phyloP scores from a whole-genome alignment of 257 asterid species.

The Gentiana straminea region DNA sequence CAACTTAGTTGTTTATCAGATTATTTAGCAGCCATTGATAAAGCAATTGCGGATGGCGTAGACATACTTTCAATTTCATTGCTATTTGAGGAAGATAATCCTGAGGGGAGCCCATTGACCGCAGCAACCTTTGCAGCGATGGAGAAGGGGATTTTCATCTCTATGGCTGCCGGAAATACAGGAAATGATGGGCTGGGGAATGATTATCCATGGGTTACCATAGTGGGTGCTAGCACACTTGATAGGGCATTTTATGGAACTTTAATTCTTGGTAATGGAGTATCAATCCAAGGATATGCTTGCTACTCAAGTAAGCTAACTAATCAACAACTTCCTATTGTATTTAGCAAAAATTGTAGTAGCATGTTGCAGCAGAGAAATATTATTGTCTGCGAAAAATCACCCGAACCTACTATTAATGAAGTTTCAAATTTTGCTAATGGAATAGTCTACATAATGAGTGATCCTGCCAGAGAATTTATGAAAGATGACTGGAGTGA shows the following conservation, averaged over 20 bases:
- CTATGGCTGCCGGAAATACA: constrained; percentile 27
- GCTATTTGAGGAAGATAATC: neutral
- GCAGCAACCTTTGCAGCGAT: constrained; percentile 34
- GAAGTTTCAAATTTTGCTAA: too few species aligned
- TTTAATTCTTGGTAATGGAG: constrained; percentile 19
- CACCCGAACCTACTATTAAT: too few species aligned
- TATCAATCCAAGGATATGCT: constrained; percentile 16
- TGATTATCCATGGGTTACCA: constrained; percentile 29
- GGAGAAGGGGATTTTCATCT: constrained; percentile 29
- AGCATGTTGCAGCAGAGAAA: too few species aligned
- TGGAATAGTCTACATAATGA: neutral
- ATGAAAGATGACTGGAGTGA: neutral
- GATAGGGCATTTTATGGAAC: constrained; percentile 27
- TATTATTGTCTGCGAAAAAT: too few species aligned
- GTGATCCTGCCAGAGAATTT: neutral
- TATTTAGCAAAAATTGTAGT: constrained; percentile 6
- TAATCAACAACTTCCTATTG: constrained; percentile 6
- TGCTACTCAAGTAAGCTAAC: constrained; percentile 17
- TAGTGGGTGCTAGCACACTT: constrained; percentile 29
- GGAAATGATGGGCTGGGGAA: constrained; percentile 12
- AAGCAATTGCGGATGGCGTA: constrained; percentile 37
- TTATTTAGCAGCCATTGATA: constrained; percentile 36
- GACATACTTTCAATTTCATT: constrained; percentile 32
- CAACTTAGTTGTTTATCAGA: constrained; percentile 20
- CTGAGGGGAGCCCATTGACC: constrained; percentile 27